Percentiles rank a stretch among this genome's conserved stretches.
phyloP scores from a whole-genome alignment of 2,329 filamentous ascomycete genomes.

The Sordariomycetes sp. region DNA sequence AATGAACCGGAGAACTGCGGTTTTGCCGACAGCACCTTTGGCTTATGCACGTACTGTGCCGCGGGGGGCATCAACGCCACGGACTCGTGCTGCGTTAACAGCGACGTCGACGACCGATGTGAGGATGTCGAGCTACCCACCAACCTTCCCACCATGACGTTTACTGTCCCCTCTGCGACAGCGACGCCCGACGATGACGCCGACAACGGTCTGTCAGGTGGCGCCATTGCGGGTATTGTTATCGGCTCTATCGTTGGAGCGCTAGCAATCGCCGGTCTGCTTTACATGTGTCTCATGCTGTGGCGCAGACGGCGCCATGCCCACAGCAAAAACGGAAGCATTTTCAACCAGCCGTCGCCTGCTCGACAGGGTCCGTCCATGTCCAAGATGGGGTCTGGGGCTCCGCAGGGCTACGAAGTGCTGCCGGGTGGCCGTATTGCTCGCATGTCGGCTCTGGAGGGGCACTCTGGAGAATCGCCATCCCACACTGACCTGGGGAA shows the following conservation, averaged over 20 bases:
- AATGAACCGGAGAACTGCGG: slow-evolving; percentile 88
- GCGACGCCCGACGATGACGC: slow-evolving; percentile 10
- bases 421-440: slow-evolving; percentile 82
- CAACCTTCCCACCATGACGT: slow-evolving; percentile 55
- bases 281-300: slow-evolving; percentile 52
- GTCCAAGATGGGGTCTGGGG: slow-evolving; percentile 14
- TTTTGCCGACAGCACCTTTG: slow-evolving; percentile 56
- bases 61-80: slow-evolving; percentile 79
- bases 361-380: slow-evolving; percentile 35
- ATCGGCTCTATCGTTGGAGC: slow-evolving; percentile 65
- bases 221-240: slow-evolving; percentile 81
- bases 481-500: slow-evolving; percentile 28
- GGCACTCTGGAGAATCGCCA: slow-evolving; percentile 49
- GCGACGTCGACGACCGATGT: slow-evolving; percentile 63
- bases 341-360: slow-evolving; percentile 85
- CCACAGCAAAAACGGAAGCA: slow-evolving; percentile 47
- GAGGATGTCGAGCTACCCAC: slow-evolving; percentile 64
- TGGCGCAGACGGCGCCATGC: slow-evolving; percentile 33
- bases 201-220: slow-evolving; percentile 50
- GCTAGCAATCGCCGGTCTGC: slow-evolving; percentile 52
- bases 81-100: slow-evolving; percentile 85
- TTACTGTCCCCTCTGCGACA: slow-evolving; percentile 33
- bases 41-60: slow-evolving; percentile 78
- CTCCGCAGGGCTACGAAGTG: slow-evolving; percentile 52
- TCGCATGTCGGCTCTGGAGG: slow-evolving; percentile 88